phyloP scores from a whole-genome alignment of 1,284 basidiomycete species.

The Trichosporon coremiiforme region DNA sequence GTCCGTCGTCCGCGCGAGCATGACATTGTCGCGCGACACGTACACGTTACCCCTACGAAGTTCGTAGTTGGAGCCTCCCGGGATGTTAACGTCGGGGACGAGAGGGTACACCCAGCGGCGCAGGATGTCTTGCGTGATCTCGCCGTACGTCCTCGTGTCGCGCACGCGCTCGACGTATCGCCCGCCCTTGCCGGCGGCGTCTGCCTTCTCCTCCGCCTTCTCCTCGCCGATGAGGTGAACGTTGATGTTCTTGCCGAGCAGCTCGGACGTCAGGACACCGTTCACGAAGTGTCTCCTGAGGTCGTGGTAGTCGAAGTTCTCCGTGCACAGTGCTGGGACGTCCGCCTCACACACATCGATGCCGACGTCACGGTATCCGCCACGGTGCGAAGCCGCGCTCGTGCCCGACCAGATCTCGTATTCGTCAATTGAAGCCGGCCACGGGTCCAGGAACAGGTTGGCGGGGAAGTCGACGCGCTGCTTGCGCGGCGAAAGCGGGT shows the following conservation, averaged over 20 bases:
- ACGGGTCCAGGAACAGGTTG: slow-evolving; percentile 61
- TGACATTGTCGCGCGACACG: slow-evolving; percentile 72
- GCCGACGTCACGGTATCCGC: slow-evolving; percentile 56
- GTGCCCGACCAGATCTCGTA: slow-evolving; percentile 85
- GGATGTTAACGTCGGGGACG: slow-evolving; percentile 89
- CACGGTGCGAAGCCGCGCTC: slow-evolving; percentile 34
- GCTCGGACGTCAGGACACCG: slow-evolving; percentile 92
- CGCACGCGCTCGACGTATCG: slow-evolving; percentile 86
- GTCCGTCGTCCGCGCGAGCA: slow-evolving; percentile 68
- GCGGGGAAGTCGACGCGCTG: slow-evolving; percentile 52
- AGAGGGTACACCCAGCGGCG: slow-evolving; percentile 92
- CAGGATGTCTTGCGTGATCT: slow-evolving; percentile 88
- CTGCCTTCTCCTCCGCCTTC: slow-evolving; percentile 25
- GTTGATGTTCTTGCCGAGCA: slow-evolving; percentile 92
- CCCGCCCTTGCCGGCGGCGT: slow-evolving; percentile 54
- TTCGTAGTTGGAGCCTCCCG: slow-evolving; percentile 76
- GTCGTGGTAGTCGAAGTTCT: slow-evolving; percentile 97
- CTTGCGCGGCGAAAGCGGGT: slow-evolving; percentile 48
- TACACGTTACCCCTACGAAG: slow-evolving; percentile 83
- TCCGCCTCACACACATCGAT: slow-evolving; percentile 60
- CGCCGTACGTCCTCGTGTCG: slow-evolving; percentile 86
- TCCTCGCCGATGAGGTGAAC: slow-evolving; percentile 73
- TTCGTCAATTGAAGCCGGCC: slow-evolving; percentile 56
- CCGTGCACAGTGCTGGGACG: slow-evolving; percentile 91
- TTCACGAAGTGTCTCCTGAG: slow-evolving; percentile 91